Percentiles rank a stretch among this genome's conserved stretches.
Conservation (phyloP, 2,329 filamentous ascomycete genomes). For the Clarireedia hainanense region DNA sequence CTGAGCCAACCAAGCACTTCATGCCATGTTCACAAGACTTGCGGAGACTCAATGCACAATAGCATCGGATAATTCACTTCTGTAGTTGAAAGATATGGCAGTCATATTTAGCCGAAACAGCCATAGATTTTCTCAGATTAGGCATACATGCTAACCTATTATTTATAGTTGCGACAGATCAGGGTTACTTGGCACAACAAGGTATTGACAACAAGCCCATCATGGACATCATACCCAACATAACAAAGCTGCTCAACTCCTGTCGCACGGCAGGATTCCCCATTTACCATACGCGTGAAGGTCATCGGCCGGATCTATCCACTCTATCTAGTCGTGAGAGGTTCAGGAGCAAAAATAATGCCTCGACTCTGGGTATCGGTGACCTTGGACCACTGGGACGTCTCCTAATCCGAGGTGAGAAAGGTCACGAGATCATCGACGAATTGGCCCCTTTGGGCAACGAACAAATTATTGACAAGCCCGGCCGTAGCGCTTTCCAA, state of each 20-base stretch:
- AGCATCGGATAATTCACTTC: too few relatives aligned
- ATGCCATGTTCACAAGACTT: too few relatives aligned
- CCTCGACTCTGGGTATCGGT: constrained; percentile 41
- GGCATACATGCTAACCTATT: neutral
- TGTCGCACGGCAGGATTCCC: constrained; percentile 35
- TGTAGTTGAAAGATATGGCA: neutral
- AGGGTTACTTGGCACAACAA: constrained; percentile 39
- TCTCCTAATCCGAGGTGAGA: constrained; percentile 49
- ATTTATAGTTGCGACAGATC: constrained; percentile 1
- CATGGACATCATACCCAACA: constrained; percentile 36
- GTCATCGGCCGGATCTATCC: constrained; percentile 46
- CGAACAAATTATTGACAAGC: constrained; percentile 31
- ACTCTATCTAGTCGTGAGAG: constrained; percentile 47
- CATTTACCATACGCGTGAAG: constrained; percentile 44
- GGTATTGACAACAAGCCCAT: constrained; percentile 35
- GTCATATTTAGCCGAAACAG: neutral
- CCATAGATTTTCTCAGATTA: neutral
- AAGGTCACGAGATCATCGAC: constrained; percentile 48
- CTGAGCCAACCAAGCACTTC: too few relatives aligned
- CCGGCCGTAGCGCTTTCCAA: constrained; percentile 29
- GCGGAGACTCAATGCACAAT: too few relatives aligned
- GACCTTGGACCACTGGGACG: constrained; percentile 47
- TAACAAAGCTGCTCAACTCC: constrained; percentile 33
- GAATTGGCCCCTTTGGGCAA: constrained; percentile 28
- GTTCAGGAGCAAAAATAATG: constrained; percentile 44